Conservation (phyloP, 805 yeast species). For the Kuraishia floccosa region DNA sequence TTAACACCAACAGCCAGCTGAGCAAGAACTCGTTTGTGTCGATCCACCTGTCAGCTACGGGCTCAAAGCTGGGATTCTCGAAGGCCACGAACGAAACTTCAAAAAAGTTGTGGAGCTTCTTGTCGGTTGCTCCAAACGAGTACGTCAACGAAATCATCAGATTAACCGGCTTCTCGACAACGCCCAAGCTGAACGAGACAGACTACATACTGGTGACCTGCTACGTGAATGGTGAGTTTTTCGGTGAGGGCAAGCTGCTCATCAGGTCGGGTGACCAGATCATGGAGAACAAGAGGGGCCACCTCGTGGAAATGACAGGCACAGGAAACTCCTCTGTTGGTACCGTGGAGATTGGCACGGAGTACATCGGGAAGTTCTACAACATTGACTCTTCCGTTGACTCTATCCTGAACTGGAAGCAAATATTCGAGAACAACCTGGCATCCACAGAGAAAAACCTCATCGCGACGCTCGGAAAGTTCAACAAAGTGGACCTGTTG, state of each 20-base stretch:
- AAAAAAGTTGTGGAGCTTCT: slow-evolving; percentile 51
- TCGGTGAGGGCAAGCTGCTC: slow-evolving; percentile 46
- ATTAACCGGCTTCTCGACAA: slow-evolving; percentile 43
- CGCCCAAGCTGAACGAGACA: slow-evolving; percentile 26
- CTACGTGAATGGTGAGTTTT: slow-evolving; percentile 49
- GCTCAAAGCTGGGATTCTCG: slow-evolving; percentile 41
- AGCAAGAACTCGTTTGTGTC: slow-evolving; percentile 33
- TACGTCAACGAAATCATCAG: slow-evolving; percentile 60
- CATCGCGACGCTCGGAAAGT: slow-evolving; percentile 30
- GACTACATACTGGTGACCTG: slow-evolving; percentile 46
- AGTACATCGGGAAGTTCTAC: slow-evolving; percentile 58
- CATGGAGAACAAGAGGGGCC: slow-evolving; percentile 31
- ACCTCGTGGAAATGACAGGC: slow-evolving; percentile 17
- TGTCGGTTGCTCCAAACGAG: slow-evolving; percentile 65
- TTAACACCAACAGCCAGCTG: slow-evolving; percentile 10
- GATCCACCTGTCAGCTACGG: slow-evolving; percentile 40
- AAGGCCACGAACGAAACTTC: slow-evolving; percentile 55
- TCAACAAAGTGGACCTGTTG: slow-evolving; percentile 41
- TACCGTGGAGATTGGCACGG: slow-evolving; percentile 38
- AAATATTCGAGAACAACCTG: slow-evolving; percentile 28
- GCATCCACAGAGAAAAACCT: slow-evolving; percentile 29
- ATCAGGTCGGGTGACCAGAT: slow-evolving; percentile 16
- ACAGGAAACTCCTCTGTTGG: slow-evolving; percentile 30
- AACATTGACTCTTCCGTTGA: slow-evolving; percentile 48
- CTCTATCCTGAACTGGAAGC: slow-evolving; percentile 41